A percentile compares a stretch with the other conserved stretches of the same genome.
phyloP scores from a whole-genome alignment of 2,329 filamentous ascomycete genomes.

The Cladosporium velox region DNA sequence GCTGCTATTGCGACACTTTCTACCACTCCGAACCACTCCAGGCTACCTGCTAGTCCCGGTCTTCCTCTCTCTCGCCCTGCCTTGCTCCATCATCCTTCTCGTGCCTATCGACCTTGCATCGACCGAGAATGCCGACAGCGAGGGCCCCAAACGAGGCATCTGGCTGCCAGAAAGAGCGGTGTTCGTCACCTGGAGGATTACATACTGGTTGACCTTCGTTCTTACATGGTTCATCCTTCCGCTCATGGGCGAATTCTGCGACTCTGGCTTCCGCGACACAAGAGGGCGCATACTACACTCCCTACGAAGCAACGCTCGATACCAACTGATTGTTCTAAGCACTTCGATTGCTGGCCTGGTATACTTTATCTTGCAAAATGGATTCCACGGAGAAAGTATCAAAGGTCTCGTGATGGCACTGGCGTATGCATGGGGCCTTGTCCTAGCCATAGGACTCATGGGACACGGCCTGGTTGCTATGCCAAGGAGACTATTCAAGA shows the following conservation, averaged over 20 bases:
- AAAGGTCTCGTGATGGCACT: slow-evolving; percentile 90
- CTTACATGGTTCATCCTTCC: slow-evolving; percentile 96
- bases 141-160: slow-evolving; percentile 66
- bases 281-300: slow-evolving; percentile 81
- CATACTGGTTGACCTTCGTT: slow-evolving; percentile 95
- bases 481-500: slow-evolving; percentile 76
- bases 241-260: slow-evolving; percentile 89
- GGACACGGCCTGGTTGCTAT: slow-evolving; percentile 93
- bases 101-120: slow-evolving; percentile 96
- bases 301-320: slow-evolving; percentile 81
- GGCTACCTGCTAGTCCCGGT: slow-evolving; percentile 88
- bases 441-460: slow-evolving; percentile 95
- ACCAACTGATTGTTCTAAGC: slow-evolving; percentile 77
- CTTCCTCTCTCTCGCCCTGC: slow-evolving; percentile 92
- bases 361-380: slow-evolving; percentile 80
- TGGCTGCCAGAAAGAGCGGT: slow-evolving; percentile 80
- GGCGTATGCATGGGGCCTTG: slow-evolving; percentile 89
- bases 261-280: slow-evolving; percentile 88
- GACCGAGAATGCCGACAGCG: slow-evolving; percentile 52
- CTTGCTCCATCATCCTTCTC: slow-evolving; percentile 84
- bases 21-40: slow-evolving; percentile 86
- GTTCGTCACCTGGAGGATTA: slow-evolving; percentile 88
- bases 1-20: slow-evolving; percentile 82
- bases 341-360: slow-evolving; percentile 71
- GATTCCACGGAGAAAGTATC: slow-evolving; percentile 69